Base-by-base conservation (phyloP, 1,284 basidiomycete species). In the Pascua guehoae region DNA sequence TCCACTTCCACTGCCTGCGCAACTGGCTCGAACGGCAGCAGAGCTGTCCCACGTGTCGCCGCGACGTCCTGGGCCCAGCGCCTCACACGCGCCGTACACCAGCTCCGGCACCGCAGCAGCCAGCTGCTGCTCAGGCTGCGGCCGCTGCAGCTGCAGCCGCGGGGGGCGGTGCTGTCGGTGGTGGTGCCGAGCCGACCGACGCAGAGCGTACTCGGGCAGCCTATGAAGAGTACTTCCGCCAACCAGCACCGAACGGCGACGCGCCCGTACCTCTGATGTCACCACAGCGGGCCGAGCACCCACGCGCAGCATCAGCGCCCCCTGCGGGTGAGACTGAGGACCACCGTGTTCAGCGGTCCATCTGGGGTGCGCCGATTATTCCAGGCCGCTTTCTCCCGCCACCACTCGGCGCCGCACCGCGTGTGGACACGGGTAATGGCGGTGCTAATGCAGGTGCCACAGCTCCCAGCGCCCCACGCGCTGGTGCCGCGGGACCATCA, bases 1-100 rank as follows among this genome's bases (percentile, higher is more conserved):
- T 99, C 81, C 96, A 98, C 77, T 96, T 98, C 76, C 87, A 97
- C 70, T 98, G 96, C 74, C 82, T 99, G 50, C 84, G 92, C 47
- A 94, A 91, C 37, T 99, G 96, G 96, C 82, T 99, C 36, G 96
- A 99, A 75, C 83, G 96, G 48, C 96, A 99, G 74, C 83, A 84
- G 65, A 83, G 80, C 68, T 98, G 95, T 75, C 95, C 95, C 1
- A 98, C 95, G 40, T 98, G 96, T 72, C 88, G 93, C 47, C 86
- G 90, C 58, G 89, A 88, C 53, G 93, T 96, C 2, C 79, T 96
- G 18, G 88, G 90, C n/a, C 36, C 58, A 11, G 47, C 42, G 4
- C 43, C 47, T 12, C 9, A 14, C 14, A 53, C 60, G 15, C 47
- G 39, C n/a, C 39, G 12, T 36, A 36, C 46, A 15, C 38, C 47